Conservation (phyloP, 306 rosid genomes). For the Dalbergia cultrata region DNA sequence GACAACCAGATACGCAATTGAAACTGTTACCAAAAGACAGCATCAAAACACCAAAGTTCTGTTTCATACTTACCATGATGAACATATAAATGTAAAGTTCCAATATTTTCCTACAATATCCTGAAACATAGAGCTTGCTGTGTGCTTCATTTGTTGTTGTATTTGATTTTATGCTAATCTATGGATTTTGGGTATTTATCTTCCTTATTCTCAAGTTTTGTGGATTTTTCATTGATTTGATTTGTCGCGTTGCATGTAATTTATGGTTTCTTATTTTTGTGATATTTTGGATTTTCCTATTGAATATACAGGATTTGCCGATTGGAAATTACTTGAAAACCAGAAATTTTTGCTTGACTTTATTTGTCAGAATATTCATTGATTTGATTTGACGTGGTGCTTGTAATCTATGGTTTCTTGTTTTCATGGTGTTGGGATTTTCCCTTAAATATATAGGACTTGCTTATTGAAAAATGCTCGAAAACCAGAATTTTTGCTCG, state of each 20-base stretch:
- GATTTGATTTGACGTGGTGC: constrained; percentile 39
- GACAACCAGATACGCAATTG: constrained; percentile 51
- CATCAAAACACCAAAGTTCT: constrained; percentile 44
- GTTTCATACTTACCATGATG: constrained; percentile 35
- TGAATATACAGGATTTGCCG: no score
- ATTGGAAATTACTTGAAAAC: no score
- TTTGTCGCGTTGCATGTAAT: no score
- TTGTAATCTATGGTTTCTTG: constrained; percentile 19
- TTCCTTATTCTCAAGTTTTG: neutral
- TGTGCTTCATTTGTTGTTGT: neutral
- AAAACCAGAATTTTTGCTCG: no score
- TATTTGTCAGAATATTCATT: neutral
- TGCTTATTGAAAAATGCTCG: no score
- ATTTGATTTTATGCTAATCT: neutral
- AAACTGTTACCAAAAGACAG: constrained; percentile 38
- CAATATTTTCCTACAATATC: neutral
- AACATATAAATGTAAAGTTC: constrained; percentile 33
- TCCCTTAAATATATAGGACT: neutral
- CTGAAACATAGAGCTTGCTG: neutral
- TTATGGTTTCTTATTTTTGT: no score
- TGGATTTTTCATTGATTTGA: neutral
- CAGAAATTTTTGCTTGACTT: no score
- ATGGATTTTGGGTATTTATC: neutral
- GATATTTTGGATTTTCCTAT: no score
- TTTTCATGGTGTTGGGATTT: neutral